Base-by-base conservation (phyloP, 1,139 yeast genomes). In the Nakaseomyces bracarensis region DNA sequence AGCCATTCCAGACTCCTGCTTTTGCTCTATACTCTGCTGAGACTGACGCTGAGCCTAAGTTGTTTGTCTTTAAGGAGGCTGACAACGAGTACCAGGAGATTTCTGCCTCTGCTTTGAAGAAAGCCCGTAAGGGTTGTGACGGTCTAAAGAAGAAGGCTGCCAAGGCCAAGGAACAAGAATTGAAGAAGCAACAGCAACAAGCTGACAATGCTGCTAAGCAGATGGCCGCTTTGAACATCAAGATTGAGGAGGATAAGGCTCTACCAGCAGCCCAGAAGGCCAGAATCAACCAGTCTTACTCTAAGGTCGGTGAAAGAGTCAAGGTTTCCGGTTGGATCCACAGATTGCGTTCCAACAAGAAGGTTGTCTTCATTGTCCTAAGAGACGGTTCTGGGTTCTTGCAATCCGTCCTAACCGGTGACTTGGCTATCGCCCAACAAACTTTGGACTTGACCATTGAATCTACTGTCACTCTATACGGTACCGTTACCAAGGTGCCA, bases 61-160 rank as follows among this genome's bases (percentile, higher is more conserved):
- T 86, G 33, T 68, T 74, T 28, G 77, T 83, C 33, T 78, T 70
- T 67, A 85, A 85, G 63, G 82, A 75, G 43, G 87, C 77, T 47
- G 73, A 69, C 46, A 74, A 71, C 47, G 72, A 63, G 45, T 93
- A 76, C 63, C 74, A 70, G 51, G 91, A 82, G 55, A 87, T 93
- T 57, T 72, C 91, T n/a, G 87, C 96, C 3, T 79, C 94, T 41
- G 97, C 96, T 4, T 70, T 89, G 60, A 93, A 93, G 69, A 91
- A 89, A 68, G 97, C 98, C 55, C 85, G 85, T 67, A 93, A 93
- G 65, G 96, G 96, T 46, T 91, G 84, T 48, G 97, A 89, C 34
- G 91, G 95, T 5, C 69, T 91, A 52, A 85, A 77, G 66, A 91
- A 89, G 70, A 93, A 89, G 67, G 81, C 77, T 40, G 93, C 83